These are phyloP conservation scores for Erodium texanum DNA, from an alignment of 441 rosid species.

Conservation along the genomic window DNA sequence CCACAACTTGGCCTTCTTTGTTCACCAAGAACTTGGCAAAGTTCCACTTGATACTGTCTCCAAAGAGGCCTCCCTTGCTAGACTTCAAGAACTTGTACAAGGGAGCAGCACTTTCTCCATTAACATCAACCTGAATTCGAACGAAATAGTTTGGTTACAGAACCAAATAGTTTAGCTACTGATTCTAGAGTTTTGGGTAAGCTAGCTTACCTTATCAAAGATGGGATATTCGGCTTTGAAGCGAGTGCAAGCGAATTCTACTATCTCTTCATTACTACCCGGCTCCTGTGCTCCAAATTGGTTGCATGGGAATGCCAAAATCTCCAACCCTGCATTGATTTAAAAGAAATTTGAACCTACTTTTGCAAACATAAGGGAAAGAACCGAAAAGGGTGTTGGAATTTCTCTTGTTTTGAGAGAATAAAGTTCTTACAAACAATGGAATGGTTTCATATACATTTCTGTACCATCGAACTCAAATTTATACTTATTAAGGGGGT, in stretches of 20 bases:
- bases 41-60: constrained; percentile 62
- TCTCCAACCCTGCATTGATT: constrained; percentile 42
- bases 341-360: background rate
- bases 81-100: constrained; percentile 58
- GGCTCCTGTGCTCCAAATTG: constrained; percentile 69
- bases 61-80: constrained; percentile 55
- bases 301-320: constrained; percentile 69
- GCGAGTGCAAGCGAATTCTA: constrained; percentile 61
- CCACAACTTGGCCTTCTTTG: constrained; percentile 52
- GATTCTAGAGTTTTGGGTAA: background rate
- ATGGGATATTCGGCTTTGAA: constrained; percentile 72
- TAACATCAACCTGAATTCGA: constrained; percentile 46
- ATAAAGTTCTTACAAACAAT: background rate
- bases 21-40: constrained; percentile 59
- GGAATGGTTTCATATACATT: background rate
- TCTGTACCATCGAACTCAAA: background rate
- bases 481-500: background rate
- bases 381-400: background rate
- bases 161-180: no score
- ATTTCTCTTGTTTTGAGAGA: background rate
- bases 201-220: constrained; percentile 50
- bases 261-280: constrained; percentile 47
- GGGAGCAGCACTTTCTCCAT: constrained; percentile 49
- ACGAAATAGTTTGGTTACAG: background rate
- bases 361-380: background rate